Conservation (phyloP, 2,329 filamentous ascomycete genomes). For the Metarhizium brunneum region DNA sequence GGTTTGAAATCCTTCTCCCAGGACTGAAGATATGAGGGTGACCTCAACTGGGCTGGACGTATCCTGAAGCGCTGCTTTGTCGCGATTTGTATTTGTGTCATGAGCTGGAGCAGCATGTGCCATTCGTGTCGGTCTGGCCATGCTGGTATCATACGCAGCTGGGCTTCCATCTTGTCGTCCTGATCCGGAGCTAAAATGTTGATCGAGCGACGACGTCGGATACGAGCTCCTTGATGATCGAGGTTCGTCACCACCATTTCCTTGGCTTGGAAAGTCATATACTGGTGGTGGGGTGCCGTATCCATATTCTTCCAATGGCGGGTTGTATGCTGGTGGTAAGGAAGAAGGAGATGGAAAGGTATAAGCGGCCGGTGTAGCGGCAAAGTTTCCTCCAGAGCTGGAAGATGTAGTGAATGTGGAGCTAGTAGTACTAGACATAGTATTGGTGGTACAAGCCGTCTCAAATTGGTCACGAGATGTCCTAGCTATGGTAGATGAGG, state of each 20-base stretch:
- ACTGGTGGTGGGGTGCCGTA: constrained; percentile 4
- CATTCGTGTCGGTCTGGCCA: neutral
- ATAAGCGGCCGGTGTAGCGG: constrained; percentile 3
- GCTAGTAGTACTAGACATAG: neutral
- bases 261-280: neutral
- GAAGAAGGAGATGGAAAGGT: constrained; percentile 2
- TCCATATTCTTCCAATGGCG: constrained; percentile 8
- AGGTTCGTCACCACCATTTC: neutral
- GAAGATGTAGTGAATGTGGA: neutral
- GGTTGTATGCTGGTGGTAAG: constrained; percentile 5
- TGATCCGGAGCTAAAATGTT: neutral
- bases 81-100: neutral
- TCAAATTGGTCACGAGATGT: neutral
- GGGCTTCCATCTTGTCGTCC: neutral
- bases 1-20: constrained; percentile 11
- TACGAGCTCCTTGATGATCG: neutral
- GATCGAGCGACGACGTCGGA: neutral
- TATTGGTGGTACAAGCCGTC: neutral
- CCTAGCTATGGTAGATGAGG: neutral
- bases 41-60: constrained; percentile 6
- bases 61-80: neutral
- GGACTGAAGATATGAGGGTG: constrained; percentile 15
- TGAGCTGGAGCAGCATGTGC: neutral
- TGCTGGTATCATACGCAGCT: neutral
- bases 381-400: neutral